Base-by-base conservation (phyloP, 2,329 filamentous ascomycete genomes). In the Dactylellina sp. region DNA sequence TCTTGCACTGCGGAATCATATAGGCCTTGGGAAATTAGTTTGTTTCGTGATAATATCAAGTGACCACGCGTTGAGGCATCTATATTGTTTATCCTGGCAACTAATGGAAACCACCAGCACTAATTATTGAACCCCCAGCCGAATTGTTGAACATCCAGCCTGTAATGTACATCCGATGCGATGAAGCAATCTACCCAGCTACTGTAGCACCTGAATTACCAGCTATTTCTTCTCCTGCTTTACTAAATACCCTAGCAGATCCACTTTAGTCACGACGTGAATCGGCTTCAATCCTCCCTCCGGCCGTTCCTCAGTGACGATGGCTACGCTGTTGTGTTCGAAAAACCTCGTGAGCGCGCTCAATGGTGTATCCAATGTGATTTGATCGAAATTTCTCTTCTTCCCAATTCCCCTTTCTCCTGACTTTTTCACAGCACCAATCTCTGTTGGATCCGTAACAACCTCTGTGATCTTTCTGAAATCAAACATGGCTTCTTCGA, bases 311-410 rank as follows among this genome's bases (percentile, higher is more conserved):
- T 98, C 93, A 0, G 94, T 99, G 1, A 99, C 92, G 53, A 99
- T 89, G 0, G 95, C 95, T 0, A 95, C 94, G 77, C 91, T 95
- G 82, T 99, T 98, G 93, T 95, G 98, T 83, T 98, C 93, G 77
- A 98, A 92, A 83, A 99, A 99, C 79, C 91, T 89, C 84, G 92
- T 94, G 61, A 99, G 85, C 47, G 91, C 89, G 50, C 86, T 87
- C 40, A 99, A 85, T 1, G 91, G 90, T 0, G 95, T 99, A 77
- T 97, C 91, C 80, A 91, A 84, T 5, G 95, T 98, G 80, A 99
- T 97, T 82, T 98, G 91, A 56, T 98, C 91, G 82, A 97, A 99
- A 80, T 91, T 89, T 70, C 89, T 85, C 81, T 87, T 86, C 77
- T 81, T 82, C 83, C 75, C 81, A 3, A n/a, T 65, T 20, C 65